Evolutionary conservation across 768 basidiomycete genomes (phyloP).

Genomic region (Lactarius sp.): DNA sequence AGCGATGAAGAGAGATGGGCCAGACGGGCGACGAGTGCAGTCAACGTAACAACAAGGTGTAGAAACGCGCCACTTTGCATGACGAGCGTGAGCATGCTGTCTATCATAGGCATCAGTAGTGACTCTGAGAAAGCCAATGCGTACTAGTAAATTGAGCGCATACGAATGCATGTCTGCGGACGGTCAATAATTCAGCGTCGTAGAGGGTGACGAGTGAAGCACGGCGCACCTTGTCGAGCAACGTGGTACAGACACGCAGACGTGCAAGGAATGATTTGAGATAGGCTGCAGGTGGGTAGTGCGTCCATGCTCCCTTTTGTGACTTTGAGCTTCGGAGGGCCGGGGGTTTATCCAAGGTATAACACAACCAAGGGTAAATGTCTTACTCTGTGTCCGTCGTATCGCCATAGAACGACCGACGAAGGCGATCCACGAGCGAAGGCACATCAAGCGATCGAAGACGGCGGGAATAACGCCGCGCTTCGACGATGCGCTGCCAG

Average conservation of each 20-base stretch:
- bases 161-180: slow-evolving; percentile 42
- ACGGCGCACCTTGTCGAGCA: slow-evolving; percentile 46
- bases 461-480: slow-evolving; percentile 47
- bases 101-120: neutral
- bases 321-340: slow-evolving; percentile 41
- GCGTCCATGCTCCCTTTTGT: slow-evolving; percentile 61
- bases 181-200: neutral
- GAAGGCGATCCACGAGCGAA: slow-evolving; percentile 34
- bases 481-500: slow-evolving; percentile 62
- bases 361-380: neutral
- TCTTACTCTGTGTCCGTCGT: slow-evolving; percentile 37
- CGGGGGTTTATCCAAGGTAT: neutral
- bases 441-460: slow-evolving; percentile 29
- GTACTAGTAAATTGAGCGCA: slow-evolving; percentile 53
- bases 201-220: neutral
- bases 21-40: slow-evolving; percentile 58
- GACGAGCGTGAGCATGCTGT: slow-evolving; percentile 55
- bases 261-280: slow-evolving; percentile 37
- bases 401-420: slow-evolving; percentile 49
- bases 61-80: slow-evolving; percentile 74
- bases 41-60: slow-evolving; percentile 57
- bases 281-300: slow-evolving; percentile 42
- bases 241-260: slow-evolving; percentile 33
- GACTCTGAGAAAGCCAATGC: neutral
- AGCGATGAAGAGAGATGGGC: slow-evolving; percentile 14